Base-by-base conservation (phyloP, 768 basidiomycete genomes). In the Tricholoma sp. region DNA sequence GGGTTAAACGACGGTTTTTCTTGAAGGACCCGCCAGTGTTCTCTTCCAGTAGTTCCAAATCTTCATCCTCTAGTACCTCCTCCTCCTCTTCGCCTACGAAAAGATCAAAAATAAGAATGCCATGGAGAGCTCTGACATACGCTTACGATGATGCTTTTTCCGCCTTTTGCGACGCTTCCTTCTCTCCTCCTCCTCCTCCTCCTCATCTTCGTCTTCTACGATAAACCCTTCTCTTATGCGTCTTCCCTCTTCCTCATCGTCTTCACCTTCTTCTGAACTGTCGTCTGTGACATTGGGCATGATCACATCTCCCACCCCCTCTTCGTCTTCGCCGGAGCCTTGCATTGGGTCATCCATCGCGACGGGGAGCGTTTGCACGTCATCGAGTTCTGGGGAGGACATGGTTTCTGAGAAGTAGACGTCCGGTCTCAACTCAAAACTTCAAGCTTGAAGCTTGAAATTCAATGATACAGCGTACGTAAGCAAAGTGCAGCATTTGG, bases 141-240 rank as follows among this genome's bases (percentile, higher is more conserved):
- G 79, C 58, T 68, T 74, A 67, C 79, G 82, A 69, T 89, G 85
- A 63, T 82, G 79, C 65, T 78, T 83, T 73, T 85, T 86, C 66
- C 86, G 80, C 60, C 83, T 79, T 69, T 85, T 91, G 58, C 82
- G 80, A 62, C 80, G 80, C 63, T 82, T 79, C 57, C 79, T 76
- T 55, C 79, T 80, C 45, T 82, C 79, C 18, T 83, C 83, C 12
- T 81, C 84, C 0, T 84, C 88, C 3, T 88, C 90, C 0, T 93
- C 91, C 6, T 93, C 89, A 0, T 90, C 93, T 58, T 95, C 92
- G 8, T 90, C 88, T 56, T 88, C 90, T 7, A 94, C 94, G 64
- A 98, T 97, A 68, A 98, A 97, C 0, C 91, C 94, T 51, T 94
- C 90, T 52, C 84, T 76, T 56, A 97, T 84, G 56, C 83, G 78